A percentile compares a stretch with the other conserved stretches of the same genome.
Conservation (phyloP, 306 rosid species). For the Senna tora region DNA sequence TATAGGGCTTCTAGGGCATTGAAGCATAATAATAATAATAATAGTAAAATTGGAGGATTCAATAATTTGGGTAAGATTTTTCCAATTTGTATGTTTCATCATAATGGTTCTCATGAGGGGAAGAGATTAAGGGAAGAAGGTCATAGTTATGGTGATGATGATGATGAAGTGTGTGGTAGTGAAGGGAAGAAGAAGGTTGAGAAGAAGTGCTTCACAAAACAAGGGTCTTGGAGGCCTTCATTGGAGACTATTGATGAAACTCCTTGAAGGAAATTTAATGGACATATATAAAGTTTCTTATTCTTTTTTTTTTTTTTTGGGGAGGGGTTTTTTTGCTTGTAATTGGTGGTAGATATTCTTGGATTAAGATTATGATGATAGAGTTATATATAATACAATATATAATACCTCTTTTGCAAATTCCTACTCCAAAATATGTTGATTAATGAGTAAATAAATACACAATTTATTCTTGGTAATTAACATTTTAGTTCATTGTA, state of each 20-base stretch:
- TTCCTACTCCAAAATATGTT: conserved; percentile 7
- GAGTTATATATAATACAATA: conserved; percentile 26
- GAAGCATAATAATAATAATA: too few relatives aligned
- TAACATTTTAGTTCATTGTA: too few relatives aligned
- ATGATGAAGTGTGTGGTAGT: not conserved
- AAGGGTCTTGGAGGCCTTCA: conserved; percentile 89
- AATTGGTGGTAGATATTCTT: conserved; percentile 33
- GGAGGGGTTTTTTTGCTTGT: conserved; percentile 2
- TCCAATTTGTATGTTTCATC: conserved; percentile 60
- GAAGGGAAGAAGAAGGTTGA: conserved; percentile 44
- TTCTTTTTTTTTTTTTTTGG: conserved; percentile 10
- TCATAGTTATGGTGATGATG: not conserved
- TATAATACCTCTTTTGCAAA: conserved; percentile 28
- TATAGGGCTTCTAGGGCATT: conserved; percentile 64
- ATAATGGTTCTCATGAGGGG: conserved; percentile 48
- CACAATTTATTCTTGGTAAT: too few relatives aligned
- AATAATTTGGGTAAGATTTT: conserved; percentile 70
- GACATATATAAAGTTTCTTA: not conserved
- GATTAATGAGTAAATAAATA: too few relatives aligned
- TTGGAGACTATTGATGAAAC: conserved; percentile 84
- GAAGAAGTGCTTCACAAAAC: conserved; percentile 56
- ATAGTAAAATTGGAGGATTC: too few relatives aligned
- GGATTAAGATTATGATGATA: conserved; percentile 28
- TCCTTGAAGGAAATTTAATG: conserved; percentile 38
- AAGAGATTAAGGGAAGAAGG: conserved; percentile 38